Conservation (phyloP, 257 asterid genomes). For the Salvia splendens region DNA sequence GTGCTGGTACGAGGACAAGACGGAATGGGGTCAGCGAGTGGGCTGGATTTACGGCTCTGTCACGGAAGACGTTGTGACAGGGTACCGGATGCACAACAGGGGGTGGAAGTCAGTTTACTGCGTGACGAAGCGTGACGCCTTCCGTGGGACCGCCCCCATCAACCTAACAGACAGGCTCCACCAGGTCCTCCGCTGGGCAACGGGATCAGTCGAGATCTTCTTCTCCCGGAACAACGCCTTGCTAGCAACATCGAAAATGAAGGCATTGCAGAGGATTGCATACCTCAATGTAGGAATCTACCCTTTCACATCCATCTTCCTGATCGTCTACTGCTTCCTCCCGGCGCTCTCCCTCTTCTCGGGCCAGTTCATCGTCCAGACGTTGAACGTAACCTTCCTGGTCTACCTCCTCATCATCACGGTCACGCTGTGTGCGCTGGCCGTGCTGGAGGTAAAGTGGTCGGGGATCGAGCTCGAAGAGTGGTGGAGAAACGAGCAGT, state of each 20-base stretch:
- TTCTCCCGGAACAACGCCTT: constrained; percentile 62
- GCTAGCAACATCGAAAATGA: constrained; percentile 53
- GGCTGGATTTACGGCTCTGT: constrained; percentile 75
- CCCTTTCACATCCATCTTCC: constrained; percentile 63
- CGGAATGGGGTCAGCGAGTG: constrained; percentile 65
- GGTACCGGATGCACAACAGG: constrained; percentile 64
- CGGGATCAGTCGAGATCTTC: constrained; percentile 68
- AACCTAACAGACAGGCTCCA: constrained; percentile 69
- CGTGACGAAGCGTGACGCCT: constrained; percentile 62
- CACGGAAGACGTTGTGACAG: constrained; percentile 66
- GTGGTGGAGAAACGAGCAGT: constrained; percentile 70
- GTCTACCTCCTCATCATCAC: constrained; percentile 50
- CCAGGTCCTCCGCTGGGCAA: constrained; percentile 73
- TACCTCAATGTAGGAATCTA: constrained; percentile 63
- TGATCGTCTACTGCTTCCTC: constrained; percentile 62
- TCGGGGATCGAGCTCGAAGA: constrained; percentile 60
- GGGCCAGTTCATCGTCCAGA: constrained; percentile 65
- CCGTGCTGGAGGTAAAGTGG: constrained; percentile 68
- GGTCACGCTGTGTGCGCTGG: constrained; percentile 49
- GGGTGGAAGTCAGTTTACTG: constrained; percentile 69
- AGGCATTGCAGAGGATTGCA: constrained; percentile 55
- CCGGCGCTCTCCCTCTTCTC: constrained; percentile 68
- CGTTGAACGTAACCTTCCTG: constrained; percentile 53
- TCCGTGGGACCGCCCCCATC: constrained; percentile 68
- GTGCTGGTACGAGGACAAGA: constrained; percentile 67